Conservation (phyloP, 2,329 filamentous ascomycete species). For the Bisporella sp. region DNA sequence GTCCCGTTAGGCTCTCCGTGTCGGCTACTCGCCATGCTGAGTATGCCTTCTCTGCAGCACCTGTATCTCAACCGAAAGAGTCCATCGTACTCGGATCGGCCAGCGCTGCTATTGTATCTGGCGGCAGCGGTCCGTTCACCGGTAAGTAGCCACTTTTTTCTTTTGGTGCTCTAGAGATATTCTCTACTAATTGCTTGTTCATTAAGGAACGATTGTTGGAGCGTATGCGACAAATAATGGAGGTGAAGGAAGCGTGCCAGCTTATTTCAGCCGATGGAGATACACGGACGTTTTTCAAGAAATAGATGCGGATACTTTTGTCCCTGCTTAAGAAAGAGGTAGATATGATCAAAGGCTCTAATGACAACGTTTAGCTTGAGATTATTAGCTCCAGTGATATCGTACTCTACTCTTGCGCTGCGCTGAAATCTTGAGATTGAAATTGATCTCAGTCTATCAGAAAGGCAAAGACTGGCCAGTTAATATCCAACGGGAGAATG, state of each 20-base stretch:
- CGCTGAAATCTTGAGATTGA: too few species aligned
- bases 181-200: too few species aligned
- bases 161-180: not conserved
- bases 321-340: too few species aligned
- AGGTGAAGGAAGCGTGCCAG: not conserved
- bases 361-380: too few species aligned
- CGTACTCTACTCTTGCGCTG: too few species aligned
- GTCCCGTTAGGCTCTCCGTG: not conserved
- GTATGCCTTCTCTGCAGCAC: slow-evolving; percentile 8
- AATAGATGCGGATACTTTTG: not conserved
- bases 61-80: slow-evolving; percentile 29
- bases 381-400: too few species aligned
- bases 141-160: not conserved
- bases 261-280: not conserved
- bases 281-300: not conserved
- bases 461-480: too few species aligned
- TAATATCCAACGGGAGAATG: too few species aligned
- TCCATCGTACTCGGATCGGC: slow-evolving; percentile 33
- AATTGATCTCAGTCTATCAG: too few species aligned
- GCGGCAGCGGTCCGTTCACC: slow-evolving; percentile 8
- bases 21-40: slow-evolving; percentile 5
- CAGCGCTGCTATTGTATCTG: slow-evolving; percentile 31
- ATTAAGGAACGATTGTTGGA: not conserved
- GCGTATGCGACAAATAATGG: not conserved
- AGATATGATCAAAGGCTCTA: too few species aligned